A percentile compares a stretch with the other conserved stretches of the same genome.
These are phyloP conservation scores for Fonsecaea pugnacius DNA, from an alignment of 2,329 filamentous ascomycete species.

Conservation along the genomic window DNA sequence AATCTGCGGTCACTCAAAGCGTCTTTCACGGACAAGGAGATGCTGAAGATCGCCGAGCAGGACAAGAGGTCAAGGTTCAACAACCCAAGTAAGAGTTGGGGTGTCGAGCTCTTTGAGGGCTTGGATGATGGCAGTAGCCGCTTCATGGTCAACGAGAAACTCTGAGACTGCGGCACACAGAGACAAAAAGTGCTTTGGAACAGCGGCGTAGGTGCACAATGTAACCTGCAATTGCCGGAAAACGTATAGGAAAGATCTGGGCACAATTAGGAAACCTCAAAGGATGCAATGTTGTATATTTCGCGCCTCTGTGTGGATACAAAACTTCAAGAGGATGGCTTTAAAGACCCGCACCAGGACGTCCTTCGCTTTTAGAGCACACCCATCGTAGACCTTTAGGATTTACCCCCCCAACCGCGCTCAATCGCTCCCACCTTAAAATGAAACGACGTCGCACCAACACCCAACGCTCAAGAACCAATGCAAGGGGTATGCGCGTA, in stretches of 20 bases:
- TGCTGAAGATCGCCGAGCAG: constrained; percentile 39
- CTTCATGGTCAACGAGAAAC: constrained; percentile 17
- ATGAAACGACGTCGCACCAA: constrained; percentile 6
- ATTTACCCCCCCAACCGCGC: not conserved
- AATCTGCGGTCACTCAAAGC: constrained; percentile 46
- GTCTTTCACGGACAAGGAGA: constrained; percentile 31
- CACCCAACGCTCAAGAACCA: constrained; percentile 14
- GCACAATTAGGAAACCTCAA: not conserved
- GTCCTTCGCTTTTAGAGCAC: not conserved
- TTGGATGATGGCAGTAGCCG: constrained; percentile 43
- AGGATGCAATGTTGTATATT: constrained; percentile 15
- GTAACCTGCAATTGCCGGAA: not conserved
- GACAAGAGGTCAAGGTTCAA: constrained; percentile 49
- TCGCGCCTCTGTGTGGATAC: not conserved
- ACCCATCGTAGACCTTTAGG: not conserved
- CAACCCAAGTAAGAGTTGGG: constrained; percentile 49
- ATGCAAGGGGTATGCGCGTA: constrained; percentile 5
- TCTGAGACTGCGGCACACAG: not conserved
- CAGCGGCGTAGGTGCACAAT: not conserved
- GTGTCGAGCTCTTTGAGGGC: constrained; percentile 48
- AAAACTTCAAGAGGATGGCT: not conserved
- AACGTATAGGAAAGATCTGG: not conserved
- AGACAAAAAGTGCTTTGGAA: not conserved
- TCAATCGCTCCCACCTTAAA: not conserved
- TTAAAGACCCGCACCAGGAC: not conserved